These are phyloP conservation scores for Komagataella populi DNA, from an alignment of 805 yeast genomes.

Conservation along the genomic window DNA sequence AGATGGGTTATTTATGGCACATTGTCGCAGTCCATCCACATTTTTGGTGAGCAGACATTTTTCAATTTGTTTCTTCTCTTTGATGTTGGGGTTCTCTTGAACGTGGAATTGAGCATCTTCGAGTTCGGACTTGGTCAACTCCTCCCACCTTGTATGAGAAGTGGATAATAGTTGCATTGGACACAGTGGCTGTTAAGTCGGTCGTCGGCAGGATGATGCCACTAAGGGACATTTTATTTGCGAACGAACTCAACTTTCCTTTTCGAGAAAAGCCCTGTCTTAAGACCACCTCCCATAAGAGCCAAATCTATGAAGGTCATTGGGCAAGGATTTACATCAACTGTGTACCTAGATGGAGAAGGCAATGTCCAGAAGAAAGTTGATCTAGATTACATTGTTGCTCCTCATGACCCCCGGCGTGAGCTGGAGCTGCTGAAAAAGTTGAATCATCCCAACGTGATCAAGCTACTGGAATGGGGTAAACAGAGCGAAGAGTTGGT, in stretches of 20 bases:
- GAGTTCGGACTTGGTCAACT: background rate
- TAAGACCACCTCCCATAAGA: constrained; percentile 3
- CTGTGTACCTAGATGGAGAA: background rate
- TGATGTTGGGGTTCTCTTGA: background rate
- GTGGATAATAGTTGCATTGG: background rate
- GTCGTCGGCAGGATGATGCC: background rate
- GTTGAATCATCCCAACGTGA: constrained; percentile 6
- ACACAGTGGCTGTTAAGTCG: background rate
- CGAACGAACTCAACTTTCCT: background rate
- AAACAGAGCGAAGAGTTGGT: constrained; percentile 20
- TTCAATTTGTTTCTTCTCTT: background rate
- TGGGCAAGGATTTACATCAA: background rate
- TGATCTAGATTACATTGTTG: constrained; percentile 32
- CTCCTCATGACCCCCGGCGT: constrained; percentile 37
- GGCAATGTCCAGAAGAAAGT: constrained; percentile 5
- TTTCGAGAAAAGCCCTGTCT: background rate
- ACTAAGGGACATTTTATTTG: background rate
- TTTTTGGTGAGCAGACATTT: background rate
- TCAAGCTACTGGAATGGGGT: constrained; percentile 13
- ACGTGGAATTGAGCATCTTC: background rate
- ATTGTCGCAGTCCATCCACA: background rate
- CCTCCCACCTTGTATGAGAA: background rate
- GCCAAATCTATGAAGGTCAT: constrained; percentile 2
- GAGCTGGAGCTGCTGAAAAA: constrained; percentile 26
- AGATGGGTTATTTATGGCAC: background rate